Conservation (phyloP, 202 grass and related monocot species). For the Hordeum pubiflorum region DNA sequence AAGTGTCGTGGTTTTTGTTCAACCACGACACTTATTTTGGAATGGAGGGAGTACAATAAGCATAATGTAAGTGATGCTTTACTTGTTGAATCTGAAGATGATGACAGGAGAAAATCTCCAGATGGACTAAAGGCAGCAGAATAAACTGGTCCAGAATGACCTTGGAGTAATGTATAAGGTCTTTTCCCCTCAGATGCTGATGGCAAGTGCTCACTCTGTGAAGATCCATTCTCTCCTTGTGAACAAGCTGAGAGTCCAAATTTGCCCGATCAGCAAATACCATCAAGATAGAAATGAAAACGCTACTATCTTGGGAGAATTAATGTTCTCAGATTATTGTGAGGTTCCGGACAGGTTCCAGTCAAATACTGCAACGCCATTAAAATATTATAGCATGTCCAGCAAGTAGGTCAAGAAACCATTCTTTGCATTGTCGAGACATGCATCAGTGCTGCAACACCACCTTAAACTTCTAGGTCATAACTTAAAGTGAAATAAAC, state of each 20-base stretch:
- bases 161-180: conserved; percentile 72
- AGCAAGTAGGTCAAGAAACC: background rate
- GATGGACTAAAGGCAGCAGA: conserved; percentile 75
- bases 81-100: conserved; percentile 95
- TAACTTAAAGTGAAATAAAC: conserved; percentile 3
- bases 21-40: too few species aligned
- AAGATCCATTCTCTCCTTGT: conserved; percentile 59
- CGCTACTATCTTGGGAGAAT: background rate
- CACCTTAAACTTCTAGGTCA: background rate
- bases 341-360: background rate
- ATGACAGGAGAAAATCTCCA: conserved; percentile 84
- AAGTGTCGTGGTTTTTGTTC: too few species aligned
- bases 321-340: background rate
- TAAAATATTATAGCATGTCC: background rate
- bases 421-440: background rate
- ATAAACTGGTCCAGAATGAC: conserved; percentile 91
- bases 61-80: conserved; percentile 11
- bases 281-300: conserved; percentile 17
- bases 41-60: background rate
- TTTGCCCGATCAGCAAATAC: conserved; percentile 21
- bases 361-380: background rate
- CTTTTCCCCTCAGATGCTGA: conserved; percentile 53
- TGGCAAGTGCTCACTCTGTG: conserved; percentile 41
- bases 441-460: background rate
- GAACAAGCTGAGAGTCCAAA: conserved; percentile 39